Base-by-base conservation (phyloP, 2,329 filamentous ascomycete species). In the Penicillium glabrum region DNA sequence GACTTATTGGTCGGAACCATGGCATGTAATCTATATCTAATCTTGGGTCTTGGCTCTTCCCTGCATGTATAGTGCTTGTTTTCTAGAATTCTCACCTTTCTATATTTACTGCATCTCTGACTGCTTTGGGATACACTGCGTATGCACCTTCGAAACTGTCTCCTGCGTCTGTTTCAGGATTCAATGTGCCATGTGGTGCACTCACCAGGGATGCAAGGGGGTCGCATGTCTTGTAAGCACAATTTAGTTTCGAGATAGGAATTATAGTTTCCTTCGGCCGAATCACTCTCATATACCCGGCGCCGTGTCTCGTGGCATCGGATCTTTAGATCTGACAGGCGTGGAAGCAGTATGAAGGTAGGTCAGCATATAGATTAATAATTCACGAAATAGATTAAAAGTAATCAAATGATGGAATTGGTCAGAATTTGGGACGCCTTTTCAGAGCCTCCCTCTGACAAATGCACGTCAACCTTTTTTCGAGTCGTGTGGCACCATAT, bases 91-190 rank as follows among this genome's bases (percentile, higher is more conserved):
- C 31, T 33, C 14, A 16, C 31, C 13, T 33, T 41, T 41, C 19
- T 41, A 41, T 23, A 41, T 23, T 41, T 21, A 21, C 21, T 19
- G 16, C 35, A 19, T 11, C 16, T 39, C n/a, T 39, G 35, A n/a
- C 35, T 23, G 19, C 19, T 23, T 41, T 23, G 39, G 39, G 19
- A 23, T 39, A 19, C 19, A 23, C 19, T 14, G 8, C 29, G 16
- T 14, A 48, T 48, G 46, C 31, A 6, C 24, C 21, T 8, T 24
- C 29, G 46, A 44, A 48, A 47, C 33, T 3, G 6, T 33, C 43
- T 52, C 24, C 29, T 51, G 48, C 47, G 33, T 56, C 48, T 35
- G 47, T 59, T 57, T 55, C 48, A 29, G 47, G 31, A 29, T 48
- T 37, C n/a, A 52, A 50, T 48, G 16, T 43, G 37, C 43, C 39